Evolutionary conservation across 352 stramenopile species (phyloP), one percentile per base, ranked within the genome.

Genomic region (Phytopythium montanum): DNA sequence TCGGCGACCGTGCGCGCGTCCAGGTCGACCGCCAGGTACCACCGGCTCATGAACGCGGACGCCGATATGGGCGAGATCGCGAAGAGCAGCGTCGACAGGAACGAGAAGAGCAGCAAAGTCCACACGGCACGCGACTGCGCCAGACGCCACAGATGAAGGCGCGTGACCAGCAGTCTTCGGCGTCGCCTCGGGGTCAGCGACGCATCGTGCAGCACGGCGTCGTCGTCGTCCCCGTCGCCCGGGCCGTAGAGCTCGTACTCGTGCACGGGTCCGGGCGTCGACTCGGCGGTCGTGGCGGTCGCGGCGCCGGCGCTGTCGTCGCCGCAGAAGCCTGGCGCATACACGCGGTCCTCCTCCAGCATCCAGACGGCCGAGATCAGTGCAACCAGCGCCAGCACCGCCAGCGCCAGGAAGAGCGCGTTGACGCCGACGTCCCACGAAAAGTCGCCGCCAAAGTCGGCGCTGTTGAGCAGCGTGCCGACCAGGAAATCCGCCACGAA

Each of bases 91-190:
- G 64, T 74, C 10, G 75, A 71, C 5, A 89, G 38, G 28, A 91
- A 68, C 39, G 87, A 65, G 48, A 92, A 95, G 36, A 79, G 67
- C 26, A 95, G 53, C 16, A 92, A 66, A 42, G 92, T 84, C 80
- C 81, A 95, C 66, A 95, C 79, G 2, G 69, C 80, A 21, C 79
- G 83, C 31, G 76, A 77, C 56, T 91, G 82, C 5, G 76, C 42
- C 9, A 92, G 75, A 46, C 62, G 70, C 81, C 79, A 93, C 64
- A 90, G 61, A 23, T 89, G 66, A 0, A 64, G 64, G 26, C 72
- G 36, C 49, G 39, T 80, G 72, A 59, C 44, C 25, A 14, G n/a
- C 12, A 33, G 48, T 33, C 25, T 49, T 38, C 9, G 18, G 36
- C 18, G 29, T 5, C 34, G 33, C 13, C 52, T 21, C 13, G 57